Evolutionary conservation across 805 yeast genomes (phyloP), one percentile per base, ranked within the genome.

Genomic region (Sugiyamaella floridensis): DNA sequence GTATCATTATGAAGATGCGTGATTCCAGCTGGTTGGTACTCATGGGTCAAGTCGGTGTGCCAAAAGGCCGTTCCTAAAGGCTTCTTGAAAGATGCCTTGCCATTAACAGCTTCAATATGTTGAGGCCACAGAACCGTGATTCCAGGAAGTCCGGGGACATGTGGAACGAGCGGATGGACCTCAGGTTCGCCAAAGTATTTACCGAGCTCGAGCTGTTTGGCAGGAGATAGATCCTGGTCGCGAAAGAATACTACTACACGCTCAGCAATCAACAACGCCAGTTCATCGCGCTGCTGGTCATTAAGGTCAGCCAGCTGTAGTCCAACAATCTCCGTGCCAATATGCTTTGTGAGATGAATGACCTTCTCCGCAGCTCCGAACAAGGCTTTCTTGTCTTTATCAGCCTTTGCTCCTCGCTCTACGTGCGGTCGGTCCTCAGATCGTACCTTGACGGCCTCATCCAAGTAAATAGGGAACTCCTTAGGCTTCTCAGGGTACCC

Each of bases 31-130:
- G 84, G 83, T 52, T 77, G 78, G 47, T 70, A 68, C 67, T 80
- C 84, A 59, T 79, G 82, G 43, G 75, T 75, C 50, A 80, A 70
- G 61, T 79, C 83, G 8, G 81, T 72, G 68, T 79, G 83, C 78
- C 79, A 77, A 15, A 61, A 64, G 16, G 69, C 62, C 42, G 63
- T 66, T 43, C 61, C 70, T 47, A 60, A 59, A n/a, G 55, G 55
- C 19, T 55, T 48, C 49, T 53, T 62, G 50, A 56, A 50, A 42
- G 43, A 53, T 28, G 52, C 50, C 32, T 57, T 54, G 15, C 54
- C 15, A 2, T 62, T 63, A 12, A 66, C 65, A 32, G 63, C 61
- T 41, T 60, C 62, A 52, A 59, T 61, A 67, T 69, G 42, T 73
- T 73, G n/a, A 42, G 66, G 71, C 56, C 55, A 52, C 40, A 55